phyloP scores from a whole-genome alignment of 208 protist genomes.

The Kentomonas sorsogonicus region DNA sequence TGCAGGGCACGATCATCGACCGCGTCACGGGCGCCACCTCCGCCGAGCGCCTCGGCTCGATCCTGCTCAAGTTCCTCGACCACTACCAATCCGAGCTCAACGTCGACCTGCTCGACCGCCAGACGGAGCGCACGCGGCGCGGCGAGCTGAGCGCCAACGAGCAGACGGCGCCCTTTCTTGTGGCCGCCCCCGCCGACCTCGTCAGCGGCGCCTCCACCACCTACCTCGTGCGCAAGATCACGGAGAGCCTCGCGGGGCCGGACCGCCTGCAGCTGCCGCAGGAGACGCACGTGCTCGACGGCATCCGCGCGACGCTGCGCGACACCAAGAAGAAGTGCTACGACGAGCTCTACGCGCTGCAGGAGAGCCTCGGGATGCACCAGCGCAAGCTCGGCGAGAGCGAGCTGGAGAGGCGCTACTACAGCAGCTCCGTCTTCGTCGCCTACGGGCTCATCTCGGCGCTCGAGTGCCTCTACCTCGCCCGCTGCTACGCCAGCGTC shows the following conservation, averaged over 20 bases:
- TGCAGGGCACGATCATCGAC: constrained; percentile 87
- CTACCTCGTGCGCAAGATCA: constrained; percentile 72
- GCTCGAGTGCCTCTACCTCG: constrained; percentile 72
- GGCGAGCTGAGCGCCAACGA: constrained; percentile 7
- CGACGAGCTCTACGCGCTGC: constrained; percentile 61
- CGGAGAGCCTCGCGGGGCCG: constrained; percentile 51
- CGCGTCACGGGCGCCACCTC: constrained; percentile 59
- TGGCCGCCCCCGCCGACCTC: constrained; percentile 67
- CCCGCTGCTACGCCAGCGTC: constrained; percentile 64
- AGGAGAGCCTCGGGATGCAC: constrained; percentile 65
- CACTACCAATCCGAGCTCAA: constrained; percentile 85
- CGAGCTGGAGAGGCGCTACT: constrained; percentile 64
- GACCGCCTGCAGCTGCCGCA: constrained; percentile 78
- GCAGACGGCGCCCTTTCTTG: constrained; percentile 45
- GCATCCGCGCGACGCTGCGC: constrained; percentile 67
- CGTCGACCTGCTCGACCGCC: constrained; percentile 58
- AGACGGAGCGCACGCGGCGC: constrained; percentile 12
- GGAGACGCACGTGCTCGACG: constrained; percentile 69
- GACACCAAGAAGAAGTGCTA: constrained; percentile 78
- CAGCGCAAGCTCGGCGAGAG: constrained; percentile 51
- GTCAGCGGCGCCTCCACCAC: constrained; percentile 61
- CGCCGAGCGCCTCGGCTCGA: constrained; percentile 49
- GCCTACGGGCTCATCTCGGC: constrained; percentile 49
- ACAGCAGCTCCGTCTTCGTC: constrained; percentile 55
- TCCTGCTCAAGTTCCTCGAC: constrained; percentile 77